These are phyloP conservation scores for Daldinia sp. DNA, from an alignment of 2,329 filamentous ascomycete species.

Conservation along the genomic window DNA sequence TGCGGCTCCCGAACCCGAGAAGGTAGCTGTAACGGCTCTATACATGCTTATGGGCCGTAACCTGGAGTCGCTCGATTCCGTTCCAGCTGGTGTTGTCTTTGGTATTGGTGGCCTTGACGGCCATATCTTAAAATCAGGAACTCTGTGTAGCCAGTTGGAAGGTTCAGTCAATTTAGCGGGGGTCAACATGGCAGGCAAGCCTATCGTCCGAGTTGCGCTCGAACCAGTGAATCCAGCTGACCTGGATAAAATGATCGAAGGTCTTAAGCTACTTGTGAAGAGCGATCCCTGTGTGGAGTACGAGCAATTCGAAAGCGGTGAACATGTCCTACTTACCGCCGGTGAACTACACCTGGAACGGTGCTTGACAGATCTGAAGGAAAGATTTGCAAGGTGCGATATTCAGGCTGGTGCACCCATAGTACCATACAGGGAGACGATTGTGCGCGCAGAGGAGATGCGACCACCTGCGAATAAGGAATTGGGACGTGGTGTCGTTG, in stretches of 20 bases:
- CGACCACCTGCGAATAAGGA: slow-evolving; percentile 86
- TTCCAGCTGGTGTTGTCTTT: slow-evolving; percentile 94
- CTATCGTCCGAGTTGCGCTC: slow-evolving; percentile 95
- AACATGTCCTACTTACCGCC: slow-evolving; percentile 94
- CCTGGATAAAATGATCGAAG: slow-evolving; percentile 93
- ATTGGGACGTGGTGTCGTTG: slow-evolving; percentile 83
- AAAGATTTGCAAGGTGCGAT: slow-evolving; percentile 93
- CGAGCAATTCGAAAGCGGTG: slow-evolving; percentile 90
- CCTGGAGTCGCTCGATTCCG: slow-evolving; percentile 82
- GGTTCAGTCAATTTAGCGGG: slow-evolving; percentile 93
- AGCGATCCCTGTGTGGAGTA: slow-evolving; percentile 97
- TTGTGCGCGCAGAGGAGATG: slow-evolving; percentile 91
- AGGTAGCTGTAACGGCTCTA: slow-evolving; percentile 85
- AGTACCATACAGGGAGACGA: slow-evolving; percentile 94
- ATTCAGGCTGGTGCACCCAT: slow-evolving; percentile 95
- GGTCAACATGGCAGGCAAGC: slow-evolving; percentile 81
- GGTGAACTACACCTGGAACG: slow-evolving; percentile 95
- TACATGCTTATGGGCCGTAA: slow-evolving; percentile 97
- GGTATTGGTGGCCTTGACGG: slow-evolving; percentile 93
- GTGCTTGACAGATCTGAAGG: slow-evolving; percentile 91
- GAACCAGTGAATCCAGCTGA: slow-evolving; percentile 92
- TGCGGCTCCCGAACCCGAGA: slow-evolving; percentile 78
- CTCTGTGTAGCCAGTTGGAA: slow-evolving; percentile 86
- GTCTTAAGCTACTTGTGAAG: slow-evolving; percentile 87
- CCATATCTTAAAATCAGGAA: slow-evolving; percentile 94